Evolutionary conservation across 805 yeast genomes (phyloP).

Genomic region (Kodamaea kakaduensis): DNA sequence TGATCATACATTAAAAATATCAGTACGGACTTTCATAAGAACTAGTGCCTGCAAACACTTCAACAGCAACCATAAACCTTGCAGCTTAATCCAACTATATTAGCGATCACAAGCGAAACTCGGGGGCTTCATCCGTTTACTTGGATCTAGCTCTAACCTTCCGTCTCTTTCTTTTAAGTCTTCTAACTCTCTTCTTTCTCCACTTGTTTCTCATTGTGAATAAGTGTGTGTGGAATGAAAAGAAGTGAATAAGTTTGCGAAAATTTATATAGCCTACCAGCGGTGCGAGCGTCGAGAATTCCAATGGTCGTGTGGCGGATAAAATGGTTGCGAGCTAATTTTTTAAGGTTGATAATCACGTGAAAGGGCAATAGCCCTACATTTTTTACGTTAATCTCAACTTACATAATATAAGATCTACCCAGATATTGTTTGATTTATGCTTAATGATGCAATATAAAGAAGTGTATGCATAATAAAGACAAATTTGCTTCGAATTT

Average conservation of each 20-base stretch:
- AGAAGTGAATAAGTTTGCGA: constrained; percentile 16
- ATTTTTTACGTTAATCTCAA: too few species aligned
- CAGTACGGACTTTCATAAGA: constrained; percentile 11
- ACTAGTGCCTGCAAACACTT: constrained; percentile 6
- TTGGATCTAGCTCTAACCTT: constrained; percentile 99
- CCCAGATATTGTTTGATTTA: too few species aligned
- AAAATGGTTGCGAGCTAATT: constrained; percentile 9
- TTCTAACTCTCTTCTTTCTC: constrained; percentile 99
- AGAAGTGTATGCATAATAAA: too few species aligned
- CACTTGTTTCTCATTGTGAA: constrained; percentile 88
- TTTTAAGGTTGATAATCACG: constrained; percentile 8
- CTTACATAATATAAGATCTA: too few species aligned
- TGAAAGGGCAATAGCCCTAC: constrained; percentile 8
- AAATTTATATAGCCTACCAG: constrained; percentile 9
- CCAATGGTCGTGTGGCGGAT: constrained; percentile 20
- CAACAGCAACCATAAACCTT: not conserved
- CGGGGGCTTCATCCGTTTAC: constrained; percentile 57
- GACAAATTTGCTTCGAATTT: too few species aligned
- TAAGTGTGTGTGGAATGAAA: constrained; percentile 19
- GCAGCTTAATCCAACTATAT: constrained; percentile 1
- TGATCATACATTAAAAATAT: constrained; percentile 11
- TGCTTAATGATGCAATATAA: too few species aligned
- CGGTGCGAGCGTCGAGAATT: constrained; percentile 6
- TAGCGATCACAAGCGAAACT: constrained; percentile 3
- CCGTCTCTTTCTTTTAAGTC: constrained; percentile 99